Conservation (phyloP, 2,329 filamentous ascomycete species). For the Cytospora piceae region DNA sequence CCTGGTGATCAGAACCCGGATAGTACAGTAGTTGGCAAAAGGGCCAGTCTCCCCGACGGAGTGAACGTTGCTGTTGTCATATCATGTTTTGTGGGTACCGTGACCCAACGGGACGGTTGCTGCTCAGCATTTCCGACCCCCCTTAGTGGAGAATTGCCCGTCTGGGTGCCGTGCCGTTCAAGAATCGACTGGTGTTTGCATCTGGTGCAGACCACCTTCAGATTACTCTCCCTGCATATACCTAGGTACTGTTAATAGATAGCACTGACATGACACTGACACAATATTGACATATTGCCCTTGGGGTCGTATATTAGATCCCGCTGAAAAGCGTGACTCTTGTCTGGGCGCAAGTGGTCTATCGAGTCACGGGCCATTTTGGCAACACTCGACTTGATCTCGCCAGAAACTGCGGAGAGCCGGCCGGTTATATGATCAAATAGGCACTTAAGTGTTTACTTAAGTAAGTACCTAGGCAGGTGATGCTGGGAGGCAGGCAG, state of each 20-base stretch:
- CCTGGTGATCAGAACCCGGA: background rate
- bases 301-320: background rate
- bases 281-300: background rate
- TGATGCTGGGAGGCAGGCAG: background rate
- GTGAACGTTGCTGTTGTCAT: constrained; percentile 15
- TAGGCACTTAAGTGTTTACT: no score
- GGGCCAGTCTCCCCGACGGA: constrained; percentile 3
- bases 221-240: background rate
- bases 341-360: background rate
- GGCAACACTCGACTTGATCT: background rate
- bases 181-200: background rate
- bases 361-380: background rate
- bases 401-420: no score
- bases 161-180: background rate
- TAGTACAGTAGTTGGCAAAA: constrained; percentile 14
- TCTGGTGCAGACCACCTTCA: background rate
- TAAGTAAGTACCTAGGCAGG: background rate
- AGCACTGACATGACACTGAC: background rate
- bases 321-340: background rate
- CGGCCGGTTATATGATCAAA: no score
- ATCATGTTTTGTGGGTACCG: background rate
- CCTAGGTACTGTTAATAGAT: no score
- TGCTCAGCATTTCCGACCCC: constrained; percentile 14
- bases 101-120: constrained; percentile 21
- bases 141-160: background rate